Conservation (phyloP, 192 early-diverging fungal genomes). For the Umbelopsis isabellina region DNA sequence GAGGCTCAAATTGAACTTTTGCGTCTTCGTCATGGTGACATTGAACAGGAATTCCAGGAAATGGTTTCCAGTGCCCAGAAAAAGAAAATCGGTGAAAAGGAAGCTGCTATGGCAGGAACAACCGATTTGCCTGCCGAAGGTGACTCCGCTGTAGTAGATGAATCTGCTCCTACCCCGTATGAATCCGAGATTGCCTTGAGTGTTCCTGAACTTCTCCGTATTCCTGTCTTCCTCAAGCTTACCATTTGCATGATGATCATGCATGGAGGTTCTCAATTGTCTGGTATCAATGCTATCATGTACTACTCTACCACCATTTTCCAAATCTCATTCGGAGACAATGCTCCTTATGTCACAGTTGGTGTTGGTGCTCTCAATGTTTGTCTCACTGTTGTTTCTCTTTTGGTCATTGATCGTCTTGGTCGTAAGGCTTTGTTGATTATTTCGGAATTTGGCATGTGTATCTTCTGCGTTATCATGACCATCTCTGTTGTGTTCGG, state of each 20-base stretch:
- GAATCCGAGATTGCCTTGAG: slow-evolving; percentile 32
- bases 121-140: neutral
- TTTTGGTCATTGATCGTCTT: slow-evolving; percentile 59
- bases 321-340: slow-evolving; percentile 53
- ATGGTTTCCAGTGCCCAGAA: slow-evolving; percentile 38
- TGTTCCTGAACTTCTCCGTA: slow-evolving; percentile 39
- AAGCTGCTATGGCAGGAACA: slow-evolving; percentile 14
- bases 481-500: slow-evolving; percentile 37
- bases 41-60: slow-evolving; percentile 62
- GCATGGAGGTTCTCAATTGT: slow-evolving; percentile 60
- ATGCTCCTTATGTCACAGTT: slow-evolving; percentile 55
- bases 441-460: slow-evolving; percentile 65
- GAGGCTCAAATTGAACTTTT: slow-evolving; percentile 66
- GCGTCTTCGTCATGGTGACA: slow-evolving; percentile 60
- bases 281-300: slow-evolving; percentile 70
- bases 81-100: slow-evolving; percentile 21
- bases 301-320: slow-evolving; percentile 73
- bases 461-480: slow-evolving; percentile 54
- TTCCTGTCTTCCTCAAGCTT: slow-evolving; percentile 39
- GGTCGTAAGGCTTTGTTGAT: slow-evolving; percentile 68
- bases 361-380: slow-evolving; percentile 64
- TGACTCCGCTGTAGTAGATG: neutral
- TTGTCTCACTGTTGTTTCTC: slow-evolving; percentile 57
- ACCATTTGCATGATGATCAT: slow-evolving; percentile 61
- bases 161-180: slow-evolving; percentile 22